Evolutionary conservation across 2,329 filamentous ascomycete species (phyloP), one percentile per base, ranked within the genome.

Genomic region (Phyllosticta ampelicida): DNA sequence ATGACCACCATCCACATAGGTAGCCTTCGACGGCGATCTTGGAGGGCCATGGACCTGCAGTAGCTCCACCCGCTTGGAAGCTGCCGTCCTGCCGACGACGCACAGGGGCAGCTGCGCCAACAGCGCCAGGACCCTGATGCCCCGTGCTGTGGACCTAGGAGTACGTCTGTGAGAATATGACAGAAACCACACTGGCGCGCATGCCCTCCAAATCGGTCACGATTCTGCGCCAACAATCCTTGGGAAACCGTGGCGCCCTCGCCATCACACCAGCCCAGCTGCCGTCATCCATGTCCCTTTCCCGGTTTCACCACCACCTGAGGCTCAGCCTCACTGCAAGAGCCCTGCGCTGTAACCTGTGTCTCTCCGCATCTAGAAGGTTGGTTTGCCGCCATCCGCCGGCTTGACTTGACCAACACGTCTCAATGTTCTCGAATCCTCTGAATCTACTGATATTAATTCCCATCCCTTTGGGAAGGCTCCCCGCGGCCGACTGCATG

Each of bases 1-100:
- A 19, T 49, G 36, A 54, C 51, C 18, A 13, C 55, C n/a, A 20
- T 19, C 36, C 55, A 18, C 18, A 29, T 44, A 44, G 44, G 30
- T 49, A 50, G 51, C 50, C 51, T 50, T 49, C 56, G 36, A 19
- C 56, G 53, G 48, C 56, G 49, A 19, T 48, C 51, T 29, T 36
- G 26, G 23, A n/a, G n/a, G n/a, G 9, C 56, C 29, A 54, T 57
- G 56, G 56, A 58, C 56, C 56, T 58, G 56, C 56, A 58, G 44
- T 58, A 58, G 56, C 52, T 48, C 50, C 56, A 48, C 48, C 21
- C 56, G 56, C 56, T 26, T 23, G 36, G 51, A 44, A 19, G 16
- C 36, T 50, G 18, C 56, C 56, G 56, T 29, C 56, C 18, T 49
- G 21, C 56, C 56, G 56, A 58, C 26, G 44, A 26, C 19, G 16